These are phyloP conservation scores for Colletotrichum cuscutae DNA, from an alignment of 2,329 filamentous ascomycete genomes.

Conservation along the genomic window DNA sequence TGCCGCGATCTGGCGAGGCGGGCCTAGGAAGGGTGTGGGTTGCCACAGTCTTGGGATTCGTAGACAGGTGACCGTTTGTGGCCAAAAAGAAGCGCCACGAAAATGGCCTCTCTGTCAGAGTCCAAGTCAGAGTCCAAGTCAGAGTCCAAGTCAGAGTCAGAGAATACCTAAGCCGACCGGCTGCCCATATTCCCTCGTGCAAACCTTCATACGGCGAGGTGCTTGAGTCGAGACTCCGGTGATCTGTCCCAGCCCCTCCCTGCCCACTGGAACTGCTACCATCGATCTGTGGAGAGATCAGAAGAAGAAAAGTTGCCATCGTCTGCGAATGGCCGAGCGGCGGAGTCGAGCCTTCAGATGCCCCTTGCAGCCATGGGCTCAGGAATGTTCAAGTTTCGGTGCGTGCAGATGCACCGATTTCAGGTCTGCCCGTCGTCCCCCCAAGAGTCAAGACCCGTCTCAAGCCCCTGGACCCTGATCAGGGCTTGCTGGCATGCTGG, in stretches of 20 bases:
- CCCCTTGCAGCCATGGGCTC: constrained; percentile 26
- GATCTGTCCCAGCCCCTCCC: constrained; percentile 25
- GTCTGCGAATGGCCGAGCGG: constrained; percentile 14
- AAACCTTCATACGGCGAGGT: constrained; percentile 7
- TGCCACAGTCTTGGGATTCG: constrained; percentile 21
- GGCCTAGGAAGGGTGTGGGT: constrained; percentile 4
- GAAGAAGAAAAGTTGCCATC: constrained; percentile 26
- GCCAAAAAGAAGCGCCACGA: background rate
- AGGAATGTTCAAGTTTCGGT: constrained; percentile 21
- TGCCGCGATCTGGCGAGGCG: constrained; percentile 25
- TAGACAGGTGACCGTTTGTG: background rate
- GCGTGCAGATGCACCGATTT: constrained; percentile 11
- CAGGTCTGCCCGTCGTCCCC: constrained; percentile 12
- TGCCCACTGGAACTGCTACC: constrained; percentile 30
- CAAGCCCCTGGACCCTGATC: constrained; percentile 21
- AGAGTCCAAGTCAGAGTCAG: background rate
- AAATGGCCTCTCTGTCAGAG: background rate
- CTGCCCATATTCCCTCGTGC: background rate
- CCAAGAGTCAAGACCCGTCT: constrained; percentile 11
- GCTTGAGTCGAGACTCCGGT: constrained; percentile 19
- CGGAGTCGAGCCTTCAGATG: constrained; percentile 5
- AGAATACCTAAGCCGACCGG: background rate
- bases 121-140: background rate
- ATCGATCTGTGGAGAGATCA: constrained; percentile 33
- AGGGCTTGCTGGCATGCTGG: background rate